A percentile compares a stretch with the other conserved stretches of the same genome.
phyloP scores from a whole-genome alignment of 345 rosid genomes.

The Gynandropsis gynandra region DNA sequence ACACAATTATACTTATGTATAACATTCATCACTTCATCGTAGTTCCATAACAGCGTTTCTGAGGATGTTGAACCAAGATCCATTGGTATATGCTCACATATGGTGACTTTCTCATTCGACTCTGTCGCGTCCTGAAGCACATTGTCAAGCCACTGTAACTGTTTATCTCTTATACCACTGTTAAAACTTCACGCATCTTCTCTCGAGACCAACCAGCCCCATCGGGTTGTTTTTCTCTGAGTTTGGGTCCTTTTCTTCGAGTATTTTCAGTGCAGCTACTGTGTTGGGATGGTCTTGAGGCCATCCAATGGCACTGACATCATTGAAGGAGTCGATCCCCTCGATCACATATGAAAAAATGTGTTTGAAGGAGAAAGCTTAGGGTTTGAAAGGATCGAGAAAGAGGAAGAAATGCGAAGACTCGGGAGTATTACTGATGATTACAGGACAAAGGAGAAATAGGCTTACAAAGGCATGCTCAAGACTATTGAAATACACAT shows the following conservation, averaged over 20 bases:
- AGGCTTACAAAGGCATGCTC: too few species aligned
- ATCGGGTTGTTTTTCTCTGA: conserved; percentile 70
- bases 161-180: conserved; percentile 79
- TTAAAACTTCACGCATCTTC: conserved; percentile 87
- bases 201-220: conserved; percentile 54
- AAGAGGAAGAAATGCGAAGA: too few species aligned
- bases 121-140: conserved; percentile 61
- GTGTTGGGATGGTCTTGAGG: conserved; percentile 65
- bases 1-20: conserved; percentile 62
- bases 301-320: conserved; percentile 86
- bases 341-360: too few species aligned
- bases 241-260: conserved; percentile 64
- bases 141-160: conserved; percentile 63
- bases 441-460: too few species aligned
- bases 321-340: too few species aligned
- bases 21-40: conserved; percentile 65
- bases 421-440: too few species aligned
- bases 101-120: conserved; percentile 55
- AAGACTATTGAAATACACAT: too few species aligned
- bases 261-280: conserved; percentile 56
- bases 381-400: too few species aligned
- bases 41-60: conserved; percentile 81
- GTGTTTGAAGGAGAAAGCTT: too few species aligned
- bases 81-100: conserved; percentile 85
- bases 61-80: conserved; percentile 43